Percentiles rank a stretch among this genome's conserved stretches.
Evolutionary conservation across 306 rosid species (phyloP).

Genomic region (Carpinus fangiana): DNA sequence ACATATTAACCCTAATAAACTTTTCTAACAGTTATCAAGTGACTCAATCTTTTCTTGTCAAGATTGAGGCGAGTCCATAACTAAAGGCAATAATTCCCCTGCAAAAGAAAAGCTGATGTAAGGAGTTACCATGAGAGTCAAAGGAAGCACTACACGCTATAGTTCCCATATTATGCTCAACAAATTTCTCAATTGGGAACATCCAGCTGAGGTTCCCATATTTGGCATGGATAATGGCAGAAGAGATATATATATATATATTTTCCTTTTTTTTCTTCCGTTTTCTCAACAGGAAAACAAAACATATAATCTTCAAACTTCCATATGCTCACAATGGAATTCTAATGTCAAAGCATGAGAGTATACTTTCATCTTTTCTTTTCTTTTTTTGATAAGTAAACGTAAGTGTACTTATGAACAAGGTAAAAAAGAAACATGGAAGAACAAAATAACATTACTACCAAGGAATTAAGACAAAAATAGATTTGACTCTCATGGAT

Average conservation of each 20-base stretch:
- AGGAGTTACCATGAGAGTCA: background rate
- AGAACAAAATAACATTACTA: too few species aligned
- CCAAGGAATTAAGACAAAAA: too few species aligned
- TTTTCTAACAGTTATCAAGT: background rate
- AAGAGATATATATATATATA: background rate
- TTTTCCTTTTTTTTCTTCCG: background rate
- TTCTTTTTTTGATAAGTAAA: too few species aligned
- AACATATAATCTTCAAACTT: background rate
- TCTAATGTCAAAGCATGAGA: background rate
- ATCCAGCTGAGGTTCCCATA: background rate
- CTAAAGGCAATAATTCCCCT: background rate
- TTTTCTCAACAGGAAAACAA: background rate
- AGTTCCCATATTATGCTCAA: background rate
- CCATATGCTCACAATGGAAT: too few species aligned
- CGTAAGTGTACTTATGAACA: too few species aligned
- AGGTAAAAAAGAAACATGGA: too few species aligned
- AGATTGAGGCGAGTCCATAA: background rate
- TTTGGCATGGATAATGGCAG: background rate
- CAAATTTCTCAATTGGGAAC: background rate
- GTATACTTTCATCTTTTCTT: background rate
- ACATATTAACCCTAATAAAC: too few species aligned
- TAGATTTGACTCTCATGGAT: too few species aligned
- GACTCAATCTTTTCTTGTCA: constrained; percentile 7
- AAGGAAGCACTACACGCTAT: background rate
- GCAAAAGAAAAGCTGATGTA: background rate